Percentiles rank a stretch among this genome's conserved stretches.
Conservation (phyloP, 2,329 filamentous ascomycete genomes). For the Ophiostoma quercus region DNA sequence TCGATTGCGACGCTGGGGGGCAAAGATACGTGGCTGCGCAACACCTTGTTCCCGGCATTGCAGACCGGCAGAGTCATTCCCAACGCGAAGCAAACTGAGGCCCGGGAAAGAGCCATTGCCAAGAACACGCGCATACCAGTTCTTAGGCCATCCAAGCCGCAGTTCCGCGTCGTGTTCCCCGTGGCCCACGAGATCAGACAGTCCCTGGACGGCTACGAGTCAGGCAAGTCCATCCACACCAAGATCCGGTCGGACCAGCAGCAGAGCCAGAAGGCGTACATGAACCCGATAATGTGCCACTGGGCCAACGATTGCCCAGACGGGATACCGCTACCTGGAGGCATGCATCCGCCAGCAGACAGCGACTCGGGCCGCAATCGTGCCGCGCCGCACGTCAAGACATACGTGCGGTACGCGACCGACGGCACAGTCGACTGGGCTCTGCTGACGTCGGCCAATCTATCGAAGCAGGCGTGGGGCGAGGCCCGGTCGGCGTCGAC, state of each 20-base stretch:
- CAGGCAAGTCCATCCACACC: conserved; percentile 75
- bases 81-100: conserved; percentile 16
- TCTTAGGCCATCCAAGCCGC: conserved; percentile 36
- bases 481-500: conserved; percentile 51
- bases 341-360: not conserved
- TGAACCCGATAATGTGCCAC: conserved; percentile 65
- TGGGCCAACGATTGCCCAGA: conserved; percentile 61
- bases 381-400: conserved; percentile 85
- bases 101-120: not conserved
- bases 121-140: not conserved
- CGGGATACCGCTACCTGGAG: conserved; percentile 30
- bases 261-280: conserved; percentile 65
- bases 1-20: conserved; percentile 75
- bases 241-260: conserved; percentile 67
- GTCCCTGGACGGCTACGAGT: conserved; percentile 71
- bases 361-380: conserved; percentile 56
- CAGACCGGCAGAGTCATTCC: conserved; percentile 32
- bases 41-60: conserved; percentile 54
- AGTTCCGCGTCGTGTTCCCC: conserved; percentile 72
- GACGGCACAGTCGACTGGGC: conserved; percentile 69
- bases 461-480: conserved; percentile 88
- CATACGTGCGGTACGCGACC: conserved; percentile 61
- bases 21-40: conserved; percentile 65
- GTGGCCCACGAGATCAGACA: conserved; percentile 70
- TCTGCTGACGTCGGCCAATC: conserved; percentile 81